A percentile compares a stretch with the other conserved stretches of the same genome.
These are phyloP conservation scores for Harringtonia aguacate DNA, from an alignment of 2,329 filamentous ascomycete species.

Conservation along the genomic window DNA sequence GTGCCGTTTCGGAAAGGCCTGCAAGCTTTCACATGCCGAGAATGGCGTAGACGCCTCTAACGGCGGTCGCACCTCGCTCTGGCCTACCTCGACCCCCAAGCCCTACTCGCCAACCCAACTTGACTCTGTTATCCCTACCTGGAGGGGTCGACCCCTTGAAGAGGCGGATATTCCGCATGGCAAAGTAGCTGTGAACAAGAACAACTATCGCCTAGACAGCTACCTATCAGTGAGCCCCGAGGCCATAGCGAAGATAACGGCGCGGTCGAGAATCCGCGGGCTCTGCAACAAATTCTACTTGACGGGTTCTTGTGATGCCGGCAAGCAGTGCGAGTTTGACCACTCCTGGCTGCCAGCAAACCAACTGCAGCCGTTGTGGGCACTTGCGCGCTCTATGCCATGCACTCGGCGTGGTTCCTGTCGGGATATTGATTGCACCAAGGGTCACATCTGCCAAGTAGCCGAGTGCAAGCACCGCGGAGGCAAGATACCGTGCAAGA, in stretches of 20 bases:
- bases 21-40: constrained; percentile 15
- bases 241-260: constrained; percentile 12
- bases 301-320: constrained; percentile 13
- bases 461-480: constrained; percentile 19
- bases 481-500: no score
- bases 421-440: constrained; percentile 15
- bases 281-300: constrained; percentile 20
- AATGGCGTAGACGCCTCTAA: not conserved
- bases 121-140: not conserved
- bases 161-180: not conserved
- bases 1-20: constrained; percentile 18
- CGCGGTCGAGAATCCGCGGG: constrained; percentile 12
- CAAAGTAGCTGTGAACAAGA: not conserved
- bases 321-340: constrained; percentile 17
- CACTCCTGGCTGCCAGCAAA: constrained; percentile 17
- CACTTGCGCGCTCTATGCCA: constrained; percentile 18
- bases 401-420: constrained; percentile 18
- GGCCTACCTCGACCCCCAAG: no score
- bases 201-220: constrained; percentile 16
- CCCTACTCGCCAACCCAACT: no score
- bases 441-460: constrained; percentile 22
- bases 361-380: constrained; percentile 16
- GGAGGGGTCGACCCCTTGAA: not conserved
- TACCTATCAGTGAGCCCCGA: constrained; percentile 13
- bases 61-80: no score